Conservation (phyloP, 1,139 yeast genomes). For the Blastobotrys capitulatus region DNA sequence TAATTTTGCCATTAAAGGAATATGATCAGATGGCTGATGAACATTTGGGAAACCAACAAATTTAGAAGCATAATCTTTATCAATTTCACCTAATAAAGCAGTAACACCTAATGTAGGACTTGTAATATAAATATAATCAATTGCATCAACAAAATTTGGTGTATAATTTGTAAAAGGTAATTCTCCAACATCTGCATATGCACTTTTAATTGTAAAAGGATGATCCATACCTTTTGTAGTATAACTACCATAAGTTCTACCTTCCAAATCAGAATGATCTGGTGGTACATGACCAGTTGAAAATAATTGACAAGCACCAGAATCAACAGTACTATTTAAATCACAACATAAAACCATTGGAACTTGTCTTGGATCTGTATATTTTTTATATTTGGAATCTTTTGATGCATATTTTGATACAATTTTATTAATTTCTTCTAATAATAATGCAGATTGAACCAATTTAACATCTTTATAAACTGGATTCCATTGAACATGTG, state of each 20-base stretch:
- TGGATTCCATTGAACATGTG: conserved; percentile 99
- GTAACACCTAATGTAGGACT: conserved; percentile 72
- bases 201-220: conserved; percentile 73
- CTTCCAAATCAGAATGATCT: conserved; percentile 73
- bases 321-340: conserved; percentile 79
- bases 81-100: conserved; percentile 82
- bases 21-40: conserved; percentile 91
- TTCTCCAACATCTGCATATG: conserved; percentile 80
- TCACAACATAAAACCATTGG: conserved; percentile 91
- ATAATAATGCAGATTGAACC: conserved; percentile 84
- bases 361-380: conserved; percentile 55
- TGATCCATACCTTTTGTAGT: conserved; percentile 88
- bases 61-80: conserved; percentile 65
- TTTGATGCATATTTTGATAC: conserved; percentile 47
- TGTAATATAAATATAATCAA: conserved; percentile 95
- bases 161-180: conserved; percentile 92
- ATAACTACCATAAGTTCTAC: conserved; percentile 85
- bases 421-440: conserved; percentile 76
- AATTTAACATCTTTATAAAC: conserved; percentile 93
- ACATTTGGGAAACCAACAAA: conserved; percentile 93
- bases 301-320: conserved; percentile 89
- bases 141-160: conserved; percentile 86
- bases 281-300: conserved; percentile 64
- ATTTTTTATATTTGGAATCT: conserved; percentile 27
- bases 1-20: conserved; percentile 74